Evolutionary conservation across 192 early-diverging fungal genomes (phyloP).

Genomic region (Podila epicladia): DNA sequence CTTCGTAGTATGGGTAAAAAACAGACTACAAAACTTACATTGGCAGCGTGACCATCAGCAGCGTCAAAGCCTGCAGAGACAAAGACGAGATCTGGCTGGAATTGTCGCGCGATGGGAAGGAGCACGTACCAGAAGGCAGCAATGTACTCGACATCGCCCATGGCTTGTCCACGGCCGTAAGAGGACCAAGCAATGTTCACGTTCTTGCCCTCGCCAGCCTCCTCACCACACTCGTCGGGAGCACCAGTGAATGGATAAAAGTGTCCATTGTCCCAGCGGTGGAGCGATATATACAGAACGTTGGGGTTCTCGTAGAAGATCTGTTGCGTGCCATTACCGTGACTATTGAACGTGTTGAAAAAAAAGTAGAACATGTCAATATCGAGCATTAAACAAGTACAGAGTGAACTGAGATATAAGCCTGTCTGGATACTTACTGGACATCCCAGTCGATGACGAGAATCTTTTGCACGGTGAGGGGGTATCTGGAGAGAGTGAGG

Average conservation of each 20-base stretch:
- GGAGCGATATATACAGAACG: constrained; percentile 78
- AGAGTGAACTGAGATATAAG: background rate
- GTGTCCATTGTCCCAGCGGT: constrained; percentile 75
- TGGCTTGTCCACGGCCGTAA: constrained; percentile 61
- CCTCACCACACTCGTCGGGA: constrained; percentile 64
- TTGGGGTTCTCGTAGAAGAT: constrained; percentile 76
- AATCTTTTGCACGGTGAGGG: constrained; percentile 62
- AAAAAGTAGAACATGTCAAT: background rate
- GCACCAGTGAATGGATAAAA: constrained; percentile 77
- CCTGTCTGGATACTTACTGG: constrained; percentile 48
- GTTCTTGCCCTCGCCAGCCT: constrained; percentile 61
- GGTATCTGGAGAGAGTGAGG: constrained; percentile 59
- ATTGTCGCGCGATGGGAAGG: constrained; percentile 77
- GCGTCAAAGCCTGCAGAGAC: constrained; percentile 85
- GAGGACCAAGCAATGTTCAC: constrained; percentile 61
- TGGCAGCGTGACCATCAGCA: constrained; percentile 68
- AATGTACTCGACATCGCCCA: constrained; percentile 79
- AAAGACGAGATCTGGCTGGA: constrained; percentile 75
- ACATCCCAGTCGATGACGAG: constrained; percentile 82
- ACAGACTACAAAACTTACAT: constrained; percentile 45
- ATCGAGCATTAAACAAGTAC: background rate
- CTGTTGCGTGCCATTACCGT: constrained; percentile 81
- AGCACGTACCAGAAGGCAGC: constrained; percentile 73
- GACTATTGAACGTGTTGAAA: constrained; percentile 11
- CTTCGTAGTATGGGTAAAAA: background rate